phyloP scores from a whole-genome alignment of 2,329 filamentous ascomycete species.

The Claviceps purpurea region DNA sequence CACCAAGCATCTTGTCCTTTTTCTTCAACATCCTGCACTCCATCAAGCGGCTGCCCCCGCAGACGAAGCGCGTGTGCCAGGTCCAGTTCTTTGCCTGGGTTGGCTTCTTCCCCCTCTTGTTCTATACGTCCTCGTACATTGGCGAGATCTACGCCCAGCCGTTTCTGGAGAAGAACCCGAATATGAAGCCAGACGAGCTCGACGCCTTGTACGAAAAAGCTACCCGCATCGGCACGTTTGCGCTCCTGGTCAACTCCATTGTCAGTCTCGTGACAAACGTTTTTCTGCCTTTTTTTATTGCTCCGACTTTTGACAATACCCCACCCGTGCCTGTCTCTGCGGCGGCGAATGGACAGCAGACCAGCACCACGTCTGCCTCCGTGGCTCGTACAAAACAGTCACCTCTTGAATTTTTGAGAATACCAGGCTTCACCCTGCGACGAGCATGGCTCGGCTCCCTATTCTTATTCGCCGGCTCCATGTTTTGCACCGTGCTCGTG shows the following conservation, averaged over 20 bases:
- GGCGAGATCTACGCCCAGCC: constrained; percentile 87
- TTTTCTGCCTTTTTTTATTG: constrained; percentile 72
- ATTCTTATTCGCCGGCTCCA: constrained; percentile 67
- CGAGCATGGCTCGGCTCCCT: constrained; percentile 79
- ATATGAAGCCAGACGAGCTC: constrained; percentile 64
- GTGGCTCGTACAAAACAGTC: constrained; percentile 21
- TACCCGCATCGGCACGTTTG: constrained; percentile 78
- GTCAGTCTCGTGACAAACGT: constrained; percentile 73
- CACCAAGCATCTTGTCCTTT: constrained; percentile 59
- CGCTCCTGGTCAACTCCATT: constrained; percentile 76
- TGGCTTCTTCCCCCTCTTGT: constrained; percentile 89
- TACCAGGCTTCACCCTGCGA: constrained; percentile 75
- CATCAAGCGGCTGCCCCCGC: constrained; percentile 64
- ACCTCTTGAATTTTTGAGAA: constrained; percentile 50
- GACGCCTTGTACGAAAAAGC: constrained; percentile 71
- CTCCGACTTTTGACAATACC: constrained; percentile 56
- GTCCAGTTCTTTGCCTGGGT: constrained; percentile 85
- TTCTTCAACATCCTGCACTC: constrained; percentile 67
- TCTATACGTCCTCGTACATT: constrained; percentile 90
- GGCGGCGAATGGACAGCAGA: not conserved
- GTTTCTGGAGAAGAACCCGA: constrained; percentile 60
- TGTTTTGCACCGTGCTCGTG: constrained; percentile 74
- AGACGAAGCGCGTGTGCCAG: constrained; percentile 69
- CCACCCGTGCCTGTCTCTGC: constrained; percentile 4
- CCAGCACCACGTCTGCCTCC: too few species aligned